These are phyloP conservation scores for Botrytis sinoallii DNA, from an alignment of 2,329 filamentous ascomycete genomes.

Conservation along the genomic window DNA sequence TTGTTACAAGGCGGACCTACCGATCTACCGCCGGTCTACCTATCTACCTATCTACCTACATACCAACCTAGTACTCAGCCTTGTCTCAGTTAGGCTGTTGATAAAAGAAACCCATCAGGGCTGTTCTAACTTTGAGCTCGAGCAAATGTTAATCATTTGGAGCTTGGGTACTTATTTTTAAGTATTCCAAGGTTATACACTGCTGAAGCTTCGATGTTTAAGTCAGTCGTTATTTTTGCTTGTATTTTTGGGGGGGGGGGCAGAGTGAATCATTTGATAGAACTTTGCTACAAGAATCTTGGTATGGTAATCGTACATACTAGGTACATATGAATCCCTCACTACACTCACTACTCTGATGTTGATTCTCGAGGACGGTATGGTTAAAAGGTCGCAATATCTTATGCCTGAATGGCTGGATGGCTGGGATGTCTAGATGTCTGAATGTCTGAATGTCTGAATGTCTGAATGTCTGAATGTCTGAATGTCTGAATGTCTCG, in stretches of 20 bases:
- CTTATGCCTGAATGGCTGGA: background rate
- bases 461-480: too few relatives aligned
- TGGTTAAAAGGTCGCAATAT: background rate
- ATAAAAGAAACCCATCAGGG: background rate
- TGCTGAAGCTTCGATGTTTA: background rate
- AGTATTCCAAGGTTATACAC: background rate
- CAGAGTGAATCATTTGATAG: background rate
- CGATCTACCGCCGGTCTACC: too few relatives aligned
- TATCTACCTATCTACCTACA: background rate
- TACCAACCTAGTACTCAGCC: background rate
- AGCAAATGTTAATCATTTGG: background rate
- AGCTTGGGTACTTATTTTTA: background rate
- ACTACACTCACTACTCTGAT: background rate
- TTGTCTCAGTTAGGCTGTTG: background rate
- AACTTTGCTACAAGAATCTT: background rate
- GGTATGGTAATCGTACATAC: background rate
- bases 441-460: too few relatives aligned
- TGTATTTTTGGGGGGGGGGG: too few relatives aligned
- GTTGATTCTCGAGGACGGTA: background rate
- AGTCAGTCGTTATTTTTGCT: background rate
- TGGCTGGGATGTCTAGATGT: background rate
- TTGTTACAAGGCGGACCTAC: background rate
- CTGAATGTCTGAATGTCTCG: too few relatives aligned
- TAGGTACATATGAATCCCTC: background rate
- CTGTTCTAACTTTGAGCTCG: background rate